Percentiles rank a stretch among this genome's conserved stretches.
Conservation (phyloP, 768 basidiomycete species). For the Gautieria morchelliformis region DNA sequence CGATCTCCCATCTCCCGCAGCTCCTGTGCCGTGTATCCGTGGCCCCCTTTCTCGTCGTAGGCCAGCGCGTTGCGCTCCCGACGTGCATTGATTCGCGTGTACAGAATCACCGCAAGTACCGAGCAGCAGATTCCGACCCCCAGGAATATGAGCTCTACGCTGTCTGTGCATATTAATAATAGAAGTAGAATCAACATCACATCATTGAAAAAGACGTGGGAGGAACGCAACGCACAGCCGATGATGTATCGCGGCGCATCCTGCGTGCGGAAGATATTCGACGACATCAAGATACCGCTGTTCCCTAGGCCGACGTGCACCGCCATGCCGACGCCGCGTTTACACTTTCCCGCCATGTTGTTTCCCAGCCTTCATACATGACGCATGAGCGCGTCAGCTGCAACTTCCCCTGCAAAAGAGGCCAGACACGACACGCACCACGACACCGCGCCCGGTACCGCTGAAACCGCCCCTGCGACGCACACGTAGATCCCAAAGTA, state of each 20-base stretch:
- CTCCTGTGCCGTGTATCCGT: conserved; percentile 17
- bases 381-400: not conserved
- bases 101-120: conserved; percentile 38
- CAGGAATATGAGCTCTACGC: conserved; percentile 59
- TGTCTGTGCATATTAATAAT: conserved; percentile 36
- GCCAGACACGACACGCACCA: conserved; percentile 31
- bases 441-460: conserved; percentile 48
- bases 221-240: conserved; percentile 36
- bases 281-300: conserved; percentile 53
- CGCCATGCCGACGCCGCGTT: conserved; percentile 59
- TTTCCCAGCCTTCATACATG: conserved; percentile 44
- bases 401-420: no score
- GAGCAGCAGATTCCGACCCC: conserved; percentile 49
- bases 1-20: conserved; percentile 42
- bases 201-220: not conserved
- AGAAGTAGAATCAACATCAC: not conserved
- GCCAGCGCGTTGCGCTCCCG: conserved; percentile 27
- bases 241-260: conserved; percentile 53
- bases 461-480: conserved; percentile 51
- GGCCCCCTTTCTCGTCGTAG: not conserved
- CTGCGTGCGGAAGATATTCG: conserved; percentile 48
- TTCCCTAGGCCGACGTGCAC: conserved; percentile 62
- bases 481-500: conserved; percentile 68
- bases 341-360: conserved; percentile 60
- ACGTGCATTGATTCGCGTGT: conserved; percentile 45